Base-by-base conservation (phyloP, 352 stramenopile species). In the Phytophthora palmivora region DNA sequence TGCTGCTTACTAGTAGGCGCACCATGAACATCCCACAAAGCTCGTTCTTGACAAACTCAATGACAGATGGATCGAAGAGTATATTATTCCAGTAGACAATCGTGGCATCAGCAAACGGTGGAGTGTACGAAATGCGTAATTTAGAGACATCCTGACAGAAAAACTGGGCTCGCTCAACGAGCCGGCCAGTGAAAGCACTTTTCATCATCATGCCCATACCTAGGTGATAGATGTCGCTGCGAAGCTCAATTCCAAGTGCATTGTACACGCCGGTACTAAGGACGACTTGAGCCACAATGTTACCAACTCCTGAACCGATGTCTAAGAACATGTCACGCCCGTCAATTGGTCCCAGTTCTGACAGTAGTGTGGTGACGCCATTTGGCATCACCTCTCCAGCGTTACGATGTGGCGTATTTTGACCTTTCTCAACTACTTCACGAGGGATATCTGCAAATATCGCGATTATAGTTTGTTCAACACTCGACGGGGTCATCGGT, bases 191-290 rank as follows among this genome's bases (percentile, higher is more conserved):
- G n/a, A n/a, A n/a, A n/a, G n/a, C n/a, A n/a, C n/a, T n/a, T n/a
- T 45, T 45, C 3, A 5, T 0, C 28, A 60, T 45, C 39, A 45
- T 51, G 9, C 44, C 10, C 26, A 18, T 30, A 0, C 41, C 52
- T 12, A 49, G 16, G 39, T 24, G 18, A 6, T 28, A 15, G n/a
- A n/a, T n/a, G n/a, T n/a, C n/a, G n/a, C n/a, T n/a, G n/a, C n/a
- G n/a, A n/a, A n/a, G n/a, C n/a, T 58, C 39, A 48, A 50, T 50
- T 48, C 50, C 38, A 42, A 58, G 15, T 43, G 38, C 38, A 6
- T 33, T 39, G 16, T 30, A 41, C 1, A 43, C 38, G 10, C 19
- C 24, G 0, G 26, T 50, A n/a, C 24, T 14, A 15, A 49, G 39
- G 1, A 16, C 49, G 12, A 58, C 49, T 18, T 49, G 50, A 9